Evolutionary conservation across 345 rosid genomes (phyloP), one percentile per base, ranked within the genome.

Genomic region (Salix dunnii): DNA sequence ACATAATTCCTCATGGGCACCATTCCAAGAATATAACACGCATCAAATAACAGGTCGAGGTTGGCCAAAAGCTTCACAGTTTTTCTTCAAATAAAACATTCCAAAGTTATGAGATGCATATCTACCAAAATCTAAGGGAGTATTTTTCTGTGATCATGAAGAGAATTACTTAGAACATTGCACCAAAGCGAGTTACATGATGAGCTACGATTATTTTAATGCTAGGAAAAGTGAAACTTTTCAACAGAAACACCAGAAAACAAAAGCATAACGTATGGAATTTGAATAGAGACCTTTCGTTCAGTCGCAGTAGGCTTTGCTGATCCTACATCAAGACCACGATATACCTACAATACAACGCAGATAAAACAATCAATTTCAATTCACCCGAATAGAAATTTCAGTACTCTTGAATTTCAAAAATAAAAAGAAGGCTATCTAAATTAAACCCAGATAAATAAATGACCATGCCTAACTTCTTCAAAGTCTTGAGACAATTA

Each of bases 311-410:
- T 90, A 86, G 97, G 97, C 81, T 89, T 91, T 46, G 92, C 90
- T 0, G 92, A 89, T n/a, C 92, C 92, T 79, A 91, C 84, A 88
- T 91, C 94, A 77, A 95, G 97, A 63, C 97, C 96, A n/a, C 71
- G 82, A 55, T 91, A 94, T 66, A 94, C 97, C 98, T 91, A 90
- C 71, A 72, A 75, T 38, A 61, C 13, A 43, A 76, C 61, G 30
- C 60, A 71, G 38, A 72, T 23, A 49, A 61, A 40, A 67, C 12
- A 25, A 28, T 28, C 64, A 46, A 68, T 16, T 48, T 33, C 64
- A 55, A 68, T 21, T 48, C 46, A 67, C 20, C 8, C 20, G 21
- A 4, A n/a, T 2, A 55, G 65, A 72, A 46, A 43, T 27, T 13
- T 40, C 8, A 17, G 20, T 27, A 73, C n/a, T 21, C 31, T 60